Conservation (phyloP, 257 asterid species). For the Solanum gandarillasii region DNA sequence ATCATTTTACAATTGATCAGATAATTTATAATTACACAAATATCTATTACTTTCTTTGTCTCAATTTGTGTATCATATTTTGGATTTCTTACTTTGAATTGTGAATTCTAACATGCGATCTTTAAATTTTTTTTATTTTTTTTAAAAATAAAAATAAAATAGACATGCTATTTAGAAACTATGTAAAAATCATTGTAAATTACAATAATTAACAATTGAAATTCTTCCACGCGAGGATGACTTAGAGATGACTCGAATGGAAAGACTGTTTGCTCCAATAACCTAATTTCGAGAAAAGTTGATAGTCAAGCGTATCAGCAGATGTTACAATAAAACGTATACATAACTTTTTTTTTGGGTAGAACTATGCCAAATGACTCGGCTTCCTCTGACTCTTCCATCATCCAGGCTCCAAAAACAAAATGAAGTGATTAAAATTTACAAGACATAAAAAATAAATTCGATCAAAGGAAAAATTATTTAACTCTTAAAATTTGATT, state of each 20-base stretch:
- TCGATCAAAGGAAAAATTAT: neutral
- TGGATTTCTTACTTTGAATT: neutral
- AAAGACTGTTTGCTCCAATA: neutral
- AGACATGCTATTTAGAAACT: neutral
- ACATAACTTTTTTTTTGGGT: neutral
- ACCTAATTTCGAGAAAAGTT: neutral
- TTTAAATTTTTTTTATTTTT: neutral
- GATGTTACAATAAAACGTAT: neutral
- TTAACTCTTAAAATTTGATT: neutral
- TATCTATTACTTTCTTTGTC: rapidly evolving
- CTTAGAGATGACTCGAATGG: neutral
- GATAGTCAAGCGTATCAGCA: neutral
- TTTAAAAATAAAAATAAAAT: neutral
- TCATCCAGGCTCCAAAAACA: neutral
- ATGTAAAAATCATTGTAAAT: neutral
- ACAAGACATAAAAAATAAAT: too few relatives aligned
- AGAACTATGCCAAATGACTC: neutral
- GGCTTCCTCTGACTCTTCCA: neutral
- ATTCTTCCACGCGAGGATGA: rapidly evolving
- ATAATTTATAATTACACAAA: neutral
- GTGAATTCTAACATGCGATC: neutral
- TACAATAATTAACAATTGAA: neutral
- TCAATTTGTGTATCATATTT: neutral
- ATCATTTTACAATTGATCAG: neutral
- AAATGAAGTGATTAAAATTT: neutral